phyloP scores from a whole-genome alignment of 2,329 filamentous ascomycete genomes.

The Metarhizium humberi region DNA sequence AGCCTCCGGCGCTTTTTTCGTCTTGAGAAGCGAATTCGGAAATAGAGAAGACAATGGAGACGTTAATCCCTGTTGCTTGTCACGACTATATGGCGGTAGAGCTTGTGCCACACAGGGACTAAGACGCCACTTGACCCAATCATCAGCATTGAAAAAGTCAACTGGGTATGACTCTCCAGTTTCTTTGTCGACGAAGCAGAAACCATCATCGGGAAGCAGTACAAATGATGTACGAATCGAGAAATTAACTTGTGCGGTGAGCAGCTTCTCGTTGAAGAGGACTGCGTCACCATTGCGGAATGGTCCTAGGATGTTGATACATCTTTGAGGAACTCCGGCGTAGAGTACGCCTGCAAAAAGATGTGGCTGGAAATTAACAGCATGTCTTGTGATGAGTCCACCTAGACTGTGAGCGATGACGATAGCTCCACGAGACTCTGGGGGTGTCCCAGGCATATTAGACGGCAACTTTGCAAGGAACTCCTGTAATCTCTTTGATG shows the following conservation, averaged over 20 bases:
- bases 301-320: conserved; percentile 85
- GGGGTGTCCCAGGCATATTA: conserved; percentile 50
- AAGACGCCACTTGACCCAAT: conserved; percentile 70
- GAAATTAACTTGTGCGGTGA: conserved; percentile 91
- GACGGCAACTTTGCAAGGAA: conserved; percentile 68
- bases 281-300: conserved; percentile 89
- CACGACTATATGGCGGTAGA: conserved; percentile 45
- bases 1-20: background rate
- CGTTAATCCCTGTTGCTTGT: conserved; percentile 17
- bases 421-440: conserved; percentile 56
- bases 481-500: conserved; percentile 60
- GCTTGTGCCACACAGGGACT: conserved; percentile 68
- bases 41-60: conserved; percentile 40
- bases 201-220: conserved; percentile 76
- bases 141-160: conserved; percentile 72
- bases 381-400: conserved; percentile 79
- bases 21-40: conserved; percentile 27
- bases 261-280: conserved; percentile 75
- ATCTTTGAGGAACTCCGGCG: conserved; percentile 75
- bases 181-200: conserved; percentile 76
- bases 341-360: conserved; percentile 81
- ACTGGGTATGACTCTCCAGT: conserved; percentile 74
- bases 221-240: conserved; percentile 79
- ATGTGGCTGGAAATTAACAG: conserved; percentile 75
- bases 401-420: conserved; percentile 84